A percentile compares a stretch with the other conserved stretches of the same genome.
Evolutionary conservation across 192 early-diverging fungal species (phyloP).

Genomic region (Backusella liffmaniae): DNA sequence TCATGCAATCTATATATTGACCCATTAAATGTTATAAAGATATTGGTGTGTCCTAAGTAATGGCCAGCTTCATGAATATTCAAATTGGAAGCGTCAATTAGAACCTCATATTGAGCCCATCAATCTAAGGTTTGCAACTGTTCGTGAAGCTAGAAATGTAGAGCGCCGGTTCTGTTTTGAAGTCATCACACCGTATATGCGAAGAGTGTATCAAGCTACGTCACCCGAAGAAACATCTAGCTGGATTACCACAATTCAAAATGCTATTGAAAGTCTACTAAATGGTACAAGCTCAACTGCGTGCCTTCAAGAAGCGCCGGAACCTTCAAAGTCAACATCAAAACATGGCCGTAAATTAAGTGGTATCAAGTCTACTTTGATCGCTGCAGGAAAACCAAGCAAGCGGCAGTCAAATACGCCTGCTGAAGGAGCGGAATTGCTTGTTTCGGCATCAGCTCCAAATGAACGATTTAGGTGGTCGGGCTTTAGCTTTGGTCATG

Average conservation of each 20-base stretch:
- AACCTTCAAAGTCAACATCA: too few species aligned
- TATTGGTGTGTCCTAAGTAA: constrained; percentile 69
- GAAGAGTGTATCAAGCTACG: constrained; percentile 69
- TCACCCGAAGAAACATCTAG: constrained; percentile 60
- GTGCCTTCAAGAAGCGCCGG: not conserved
- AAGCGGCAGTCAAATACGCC: constrained; percentile 8
- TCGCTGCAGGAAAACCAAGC: not conserved
- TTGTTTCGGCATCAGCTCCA: constrained; percentile 10
- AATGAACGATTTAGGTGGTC: constrained; percentile 18
- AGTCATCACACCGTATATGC: constrained; percentile 58
- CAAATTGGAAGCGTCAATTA: constrained; percentile 62
- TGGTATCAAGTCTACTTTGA: constrained; percentile 5
- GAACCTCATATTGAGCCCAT: constrained; percentile 61
- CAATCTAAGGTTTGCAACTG: constrained; percentile 64
- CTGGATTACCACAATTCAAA: constrained; percentile 68
- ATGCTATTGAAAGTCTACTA: constrained; percentile 66
- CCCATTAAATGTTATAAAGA: constrained; percentile 17
- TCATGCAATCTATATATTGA: not conserved
- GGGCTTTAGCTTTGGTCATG: constrained; percentile 15
- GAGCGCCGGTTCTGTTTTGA: constrained; percentile 76
- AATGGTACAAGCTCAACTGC: constrained; percentile 39
- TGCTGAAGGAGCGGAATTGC: not conserved
- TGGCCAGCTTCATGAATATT: constrained; percentile 63
- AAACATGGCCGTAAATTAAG: constrained; percentile 11
- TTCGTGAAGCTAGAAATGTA: constrained; percentile 60